A percentile compares a stretch with the other conserved stretches of the same genome.
Evolutionary conservation across 108 stramenopile genomes (phyloP).

Genomic region (Skeletonema costatum): DNA sequence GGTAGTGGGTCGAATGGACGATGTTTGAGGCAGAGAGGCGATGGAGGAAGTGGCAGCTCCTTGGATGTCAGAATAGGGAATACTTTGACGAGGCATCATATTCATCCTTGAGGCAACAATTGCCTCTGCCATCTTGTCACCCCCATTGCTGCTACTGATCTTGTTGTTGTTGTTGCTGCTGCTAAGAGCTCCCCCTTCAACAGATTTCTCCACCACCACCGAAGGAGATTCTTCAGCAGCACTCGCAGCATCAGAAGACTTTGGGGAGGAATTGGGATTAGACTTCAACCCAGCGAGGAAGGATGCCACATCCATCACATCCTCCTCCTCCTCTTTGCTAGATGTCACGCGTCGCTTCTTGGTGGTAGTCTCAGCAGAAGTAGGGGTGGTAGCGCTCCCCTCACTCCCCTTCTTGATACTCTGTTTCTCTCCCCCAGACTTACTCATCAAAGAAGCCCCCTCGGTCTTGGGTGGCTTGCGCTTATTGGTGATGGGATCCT

Average conservation of each 20-base stretch:
- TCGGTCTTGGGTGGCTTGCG: background rate
- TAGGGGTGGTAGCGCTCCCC: background rate
- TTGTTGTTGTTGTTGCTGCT: background rate
- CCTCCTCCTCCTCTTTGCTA: background rate
- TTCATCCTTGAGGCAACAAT: background rate
- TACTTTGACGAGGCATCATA: background rate
- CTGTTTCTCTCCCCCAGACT: too few species aligned
- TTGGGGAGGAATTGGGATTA: background rate
- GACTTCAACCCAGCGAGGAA: slow-evolving; percentile 1
- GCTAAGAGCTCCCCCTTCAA: background rate
- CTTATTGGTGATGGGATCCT: background rate
- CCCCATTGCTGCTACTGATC: background rate
- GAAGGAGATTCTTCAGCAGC: background rate
- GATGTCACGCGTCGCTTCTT: background rate
- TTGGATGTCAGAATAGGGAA: background rate
- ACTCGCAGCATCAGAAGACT: background rate
- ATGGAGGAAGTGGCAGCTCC: background rate
- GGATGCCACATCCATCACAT: background rate
- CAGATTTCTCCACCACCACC: background rate
- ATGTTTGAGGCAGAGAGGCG: background rate
- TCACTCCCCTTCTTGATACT: background rate
- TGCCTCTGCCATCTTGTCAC: background rate
- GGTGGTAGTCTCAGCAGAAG: background rate
- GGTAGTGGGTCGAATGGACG: background rate
- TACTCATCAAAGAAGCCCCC: background rate